These are phyloP conservation scores for Xanthoceras sorbifolium DNA, from an alignment of 345 rosid genomes.

Conservation along the genomic window DNA sequence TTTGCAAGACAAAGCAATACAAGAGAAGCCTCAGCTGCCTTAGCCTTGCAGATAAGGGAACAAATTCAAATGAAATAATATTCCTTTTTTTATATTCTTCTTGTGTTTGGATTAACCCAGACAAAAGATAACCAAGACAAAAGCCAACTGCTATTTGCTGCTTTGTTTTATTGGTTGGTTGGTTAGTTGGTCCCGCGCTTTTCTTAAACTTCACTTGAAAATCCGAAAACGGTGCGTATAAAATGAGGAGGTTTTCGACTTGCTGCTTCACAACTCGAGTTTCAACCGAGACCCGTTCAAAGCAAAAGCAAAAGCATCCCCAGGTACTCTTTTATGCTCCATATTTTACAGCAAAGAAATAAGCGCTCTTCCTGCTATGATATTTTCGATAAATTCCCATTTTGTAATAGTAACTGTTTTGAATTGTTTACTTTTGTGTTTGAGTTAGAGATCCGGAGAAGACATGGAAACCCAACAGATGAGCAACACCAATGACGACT, in stretches of 20 bases:
- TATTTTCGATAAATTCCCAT: conserved; percentile 2
- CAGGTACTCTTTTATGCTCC: too few relatives aligned
- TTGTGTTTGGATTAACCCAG: conserved; percentile 21
- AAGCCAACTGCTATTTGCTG: conserved; percentile 4
- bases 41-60: conserved; percentile 23
- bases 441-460: conserved; percentile 34
- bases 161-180: conserved; percentile 29
- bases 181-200: conserved; percentile 43
- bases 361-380: neutral
- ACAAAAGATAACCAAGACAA: conserved; percentile 28
- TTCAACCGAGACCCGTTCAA: conserved; percentile 22
- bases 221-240: conserved; percentile 30
- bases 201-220: conserved; percentile 48
- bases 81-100: too few relatives aligned
- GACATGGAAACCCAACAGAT: conserved; percentile 33
- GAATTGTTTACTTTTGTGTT: conserved; percentile 3
- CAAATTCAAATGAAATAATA: too few relatives aligned
- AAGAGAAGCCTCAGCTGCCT: conserved; percentile 10
- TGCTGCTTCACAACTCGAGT: conserved; percentile 39
- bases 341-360: neutral
- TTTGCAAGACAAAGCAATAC: conserved; percentile 62
- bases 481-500: conserved; percentile 25
- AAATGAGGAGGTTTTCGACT: conserved; percentile 43
- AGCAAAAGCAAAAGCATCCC: conserved; percentile 28
- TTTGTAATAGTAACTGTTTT: neutral